These are phyloP conservation scores for Fusarium vanettenii DNA, from an alignment of 2,329 filamentous ascomycete species.

Conservation along the genomic window DNA sequence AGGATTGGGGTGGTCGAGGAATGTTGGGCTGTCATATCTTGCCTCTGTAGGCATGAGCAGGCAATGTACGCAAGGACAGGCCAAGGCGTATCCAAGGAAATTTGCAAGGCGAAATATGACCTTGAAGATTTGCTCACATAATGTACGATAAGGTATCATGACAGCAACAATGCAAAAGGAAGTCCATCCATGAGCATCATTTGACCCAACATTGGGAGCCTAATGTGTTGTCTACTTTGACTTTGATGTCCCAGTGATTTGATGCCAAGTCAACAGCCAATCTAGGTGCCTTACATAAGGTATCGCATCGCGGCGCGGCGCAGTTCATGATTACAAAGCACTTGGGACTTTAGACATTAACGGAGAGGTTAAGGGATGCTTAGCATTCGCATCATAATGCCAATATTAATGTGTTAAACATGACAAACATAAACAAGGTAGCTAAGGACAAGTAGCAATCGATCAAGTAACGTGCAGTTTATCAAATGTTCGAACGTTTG, in stretches of 20 bases:
- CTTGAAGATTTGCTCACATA: background rate
- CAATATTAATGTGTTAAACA: background rate
- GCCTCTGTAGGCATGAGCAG: conserved; percentile 67
- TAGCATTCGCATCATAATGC: background rate
- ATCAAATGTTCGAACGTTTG: background rate
- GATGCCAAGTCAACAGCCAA: conserved; percentile 7
- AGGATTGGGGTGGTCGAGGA: conserved; percentile 91
- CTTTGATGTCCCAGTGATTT: background rate
- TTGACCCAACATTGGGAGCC: background rate
- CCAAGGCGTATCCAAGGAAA: background rate
- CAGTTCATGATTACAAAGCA: conserved; percentile 17
- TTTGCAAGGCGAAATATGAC: background rate
- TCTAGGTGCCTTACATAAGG: background rate
- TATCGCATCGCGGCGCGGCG: background rate
- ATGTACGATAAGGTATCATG: background rate
- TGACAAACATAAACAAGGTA: background rate
- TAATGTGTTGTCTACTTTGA: background rate
- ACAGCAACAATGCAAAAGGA: background rate
- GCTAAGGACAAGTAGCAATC: background rate
- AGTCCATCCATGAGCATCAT: background rate
- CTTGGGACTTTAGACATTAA: background rate
- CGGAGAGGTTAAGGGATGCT: background rate
- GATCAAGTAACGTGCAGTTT: background rate
- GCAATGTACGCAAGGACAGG: background rate
- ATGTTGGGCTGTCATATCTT: conserved; percentile 91